Evolutionary conservation across 495 filamentous ascomycete genomes (phyloP).

Genomic region (Terfezia boudieri): DNA sequence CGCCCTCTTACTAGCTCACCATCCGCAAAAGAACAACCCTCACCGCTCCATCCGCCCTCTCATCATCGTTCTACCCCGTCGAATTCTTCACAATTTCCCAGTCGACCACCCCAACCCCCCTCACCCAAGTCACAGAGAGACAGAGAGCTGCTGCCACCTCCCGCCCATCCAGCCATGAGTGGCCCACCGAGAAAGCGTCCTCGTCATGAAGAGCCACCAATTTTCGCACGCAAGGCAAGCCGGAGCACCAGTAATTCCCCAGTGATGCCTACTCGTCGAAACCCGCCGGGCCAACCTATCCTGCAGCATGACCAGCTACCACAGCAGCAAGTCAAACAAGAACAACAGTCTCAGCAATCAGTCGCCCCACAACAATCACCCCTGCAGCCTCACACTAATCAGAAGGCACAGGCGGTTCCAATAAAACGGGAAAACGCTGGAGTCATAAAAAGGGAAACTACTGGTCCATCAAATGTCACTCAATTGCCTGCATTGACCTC

Average conservation of each 20-base stretch:
- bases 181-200: slow-evolving; percentile 16
- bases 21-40: slow-evolving; percentile 10
- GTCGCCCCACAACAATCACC: background rate
- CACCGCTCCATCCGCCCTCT: slow-evolving; percentile 8
- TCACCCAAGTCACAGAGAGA: slow-evolving; percentile 5
- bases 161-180: slow-evolving; percentile 11
- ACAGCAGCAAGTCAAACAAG: slow-evolving; percentile 3
- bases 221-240: slow-evolving; percentile 21
- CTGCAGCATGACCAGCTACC: slow-evolving; percentile 7
- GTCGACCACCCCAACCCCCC: slow-evolving; percentile 6
- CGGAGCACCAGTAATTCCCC: slow-evolving; percentile 20
- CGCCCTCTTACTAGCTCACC: slow-evolving; percentile 5
- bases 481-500: slow-evolving; percentile 1
- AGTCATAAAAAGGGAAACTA: background rate
- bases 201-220: slow-evolving; percentile 20
- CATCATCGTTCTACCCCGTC: slow-evolving; percentile 4
- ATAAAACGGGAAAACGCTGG: too few species aligned
- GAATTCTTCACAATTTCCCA: slow-evolving; percentile 6
- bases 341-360: slow-evolving; percentile 1
- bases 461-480: background rate
- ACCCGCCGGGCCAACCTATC: slow-evolving; percentile 7
- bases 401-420: too few species aligned
- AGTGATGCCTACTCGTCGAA: slow-evolving; percentile 17
- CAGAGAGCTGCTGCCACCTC: slow-evolving; percentile 14
- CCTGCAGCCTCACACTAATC: background rate